These are phyloP conservation scores for Coleophoma cylindrospora DNA, from an alignment of 2,329 filamentous ascomycete genomes.

Conservation along the genomic window DNA sequence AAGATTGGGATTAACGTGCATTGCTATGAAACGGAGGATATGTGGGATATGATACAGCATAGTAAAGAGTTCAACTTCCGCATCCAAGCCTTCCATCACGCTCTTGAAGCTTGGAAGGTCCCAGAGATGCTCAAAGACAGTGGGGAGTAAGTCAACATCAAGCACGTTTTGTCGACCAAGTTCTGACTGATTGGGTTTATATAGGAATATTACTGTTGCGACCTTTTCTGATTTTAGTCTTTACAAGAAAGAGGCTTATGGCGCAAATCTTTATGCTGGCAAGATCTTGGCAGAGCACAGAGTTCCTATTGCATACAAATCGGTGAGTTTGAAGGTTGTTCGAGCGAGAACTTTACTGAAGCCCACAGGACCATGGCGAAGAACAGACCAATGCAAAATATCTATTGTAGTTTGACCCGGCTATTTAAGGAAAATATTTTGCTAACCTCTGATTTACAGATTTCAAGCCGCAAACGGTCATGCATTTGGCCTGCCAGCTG, in stretches of 20 bases:
- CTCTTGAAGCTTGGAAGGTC: constrained; percentile 29
- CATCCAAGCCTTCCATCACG: constrained; percentile 36
- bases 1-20: constrained; percentile 37
- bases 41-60: constrained; percentile 37
- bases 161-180: neutral
- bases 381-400: constrained; percentile 34
- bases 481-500: constrained; percentile 34
- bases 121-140: constrained; percentile 8
- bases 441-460: constrained; percentile 9
- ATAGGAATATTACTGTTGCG: constrained; percentile 35
- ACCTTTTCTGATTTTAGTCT: constrained; percentile 36
- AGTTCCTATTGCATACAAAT: constrained; percentile 38
- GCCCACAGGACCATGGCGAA: constrained; percentile 27
- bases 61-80: constrained; percentile 36
- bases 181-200: neutral
- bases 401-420: constrained; percentile 23
- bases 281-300: constrained; percentile 34
- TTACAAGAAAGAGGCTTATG: constrained; percentile 38
- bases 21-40: constrained; percentile 38
- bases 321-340: constrained; percentile 13
- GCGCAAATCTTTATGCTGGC: constrained; percentile 33
- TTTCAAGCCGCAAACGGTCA: constrained; percentile 35
- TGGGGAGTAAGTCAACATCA: constrained; percentile 24
- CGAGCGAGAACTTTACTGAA: no score
- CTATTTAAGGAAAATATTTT: neutral